phyloP scores from a whole-genome alignment of 768 basidiomycete genomes.

The Asterophora parasitica region DNA sequence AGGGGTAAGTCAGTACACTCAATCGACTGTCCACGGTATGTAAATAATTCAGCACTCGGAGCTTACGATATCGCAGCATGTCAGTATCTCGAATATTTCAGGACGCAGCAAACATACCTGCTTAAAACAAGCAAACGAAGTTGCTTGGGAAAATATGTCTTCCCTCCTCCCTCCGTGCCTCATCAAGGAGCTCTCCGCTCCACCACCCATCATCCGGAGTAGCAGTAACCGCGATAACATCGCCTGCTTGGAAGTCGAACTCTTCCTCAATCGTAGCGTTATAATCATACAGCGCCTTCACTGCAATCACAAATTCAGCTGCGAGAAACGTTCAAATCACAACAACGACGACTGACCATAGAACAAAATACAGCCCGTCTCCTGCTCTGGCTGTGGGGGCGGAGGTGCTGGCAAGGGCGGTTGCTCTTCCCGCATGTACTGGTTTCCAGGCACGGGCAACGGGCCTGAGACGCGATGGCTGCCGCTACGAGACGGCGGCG shows the following conservation, averaged over 20 bases:
- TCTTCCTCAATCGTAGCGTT: slow-evolving; percentile 82
- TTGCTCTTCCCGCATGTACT: slow-evolving; percentile 7
- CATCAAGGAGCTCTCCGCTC: slow-evolving; percentile 83
- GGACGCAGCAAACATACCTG: background rate
- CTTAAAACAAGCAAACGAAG: slow-evolving; percentile 73
- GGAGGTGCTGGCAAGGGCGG: slow-evolving; percentile 20
- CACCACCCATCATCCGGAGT: slow-evolving; percentile 99
- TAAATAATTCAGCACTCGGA: background rate
- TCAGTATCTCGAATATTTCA: background rate
- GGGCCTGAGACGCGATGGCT: slow-evolving; percentile 12
- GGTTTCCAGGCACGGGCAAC: slow-evolving; percentile 12
- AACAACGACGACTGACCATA: slow-evolving; percentile 55
- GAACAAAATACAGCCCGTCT: slow-evolving; percentile 56
- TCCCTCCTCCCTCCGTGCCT: slow-evolving; percentile 62
- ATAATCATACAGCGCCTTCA: slow-evolving; percentile 89
- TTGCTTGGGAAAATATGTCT: slow-evolving; percentile 85
- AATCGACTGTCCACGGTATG: too few relatives aligned
- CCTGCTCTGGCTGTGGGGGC: slow-evolving; percentile 20
- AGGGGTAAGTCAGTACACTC: background rate
- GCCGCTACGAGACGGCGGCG: background rate
- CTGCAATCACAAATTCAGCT: slow-evolving; percentile 31
- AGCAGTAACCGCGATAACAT: slow-evolving; percentile 92
- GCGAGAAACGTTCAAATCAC: slow-evolving; percentile 11
- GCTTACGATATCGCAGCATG: too few relatives aligned
- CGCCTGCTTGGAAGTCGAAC: slow-evolving; percentile 94